A percentile compares a stretch with the other conserved stretches of the same genome.
These are phyloP conservation scores for Hygrophorus russula DNA, from an alignment of 768 basidiomycete species.

Conservation along the genomic window DNA sequence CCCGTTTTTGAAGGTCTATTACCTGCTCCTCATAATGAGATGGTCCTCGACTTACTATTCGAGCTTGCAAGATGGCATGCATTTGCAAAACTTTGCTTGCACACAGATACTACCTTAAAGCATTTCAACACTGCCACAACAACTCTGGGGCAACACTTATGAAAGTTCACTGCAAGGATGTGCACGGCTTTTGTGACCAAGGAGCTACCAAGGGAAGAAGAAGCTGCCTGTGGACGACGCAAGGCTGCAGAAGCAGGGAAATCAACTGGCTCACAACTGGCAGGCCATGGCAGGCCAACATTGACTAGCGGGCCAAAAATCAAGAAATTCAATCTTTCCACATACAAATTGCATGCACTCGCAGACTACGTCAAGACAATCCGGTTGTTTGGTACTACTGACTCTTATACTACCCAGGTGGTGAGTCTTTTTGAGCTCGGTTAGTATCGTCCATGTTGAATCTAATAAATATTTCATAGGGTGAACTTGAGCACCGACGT, in stretches of 20 bases:
- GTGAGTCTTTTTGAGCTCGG: background rate
- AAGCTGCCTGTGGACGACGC: no score
- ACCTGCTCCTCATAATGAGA: constrained; percentile 10
- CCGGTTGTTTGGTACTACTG: constrained; percentile 3
- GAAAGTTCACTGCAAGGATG: no score
- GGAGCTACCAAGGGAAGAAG: no score
- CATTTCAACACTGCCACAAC: constrained; percentile 11
- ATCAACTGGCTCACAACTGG: no score
- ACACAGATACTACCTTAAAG: constrained; percentile 10
- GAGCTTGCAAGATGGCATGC: constrained; percentile 6
- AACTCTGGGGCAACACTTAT: no score
- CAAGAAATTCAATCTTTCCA: background rate
- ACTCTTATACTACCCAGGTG: constrained; percentile 3
- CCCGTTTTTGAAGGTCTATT: constrained; percentile 18
- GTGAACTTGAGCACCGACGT: constrained; percentile 21
- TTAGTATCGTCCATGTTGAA: background rate
- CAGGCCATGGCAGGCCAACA: constrained; percentile 7
- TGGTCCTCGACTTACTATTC: constrained; percentile 10
- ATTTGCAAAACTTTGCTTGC: constrained; percentile 14
- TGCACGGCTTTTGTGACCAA: no score
- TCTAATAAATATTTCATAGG: no score
- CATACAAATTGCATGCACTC: constrained; percentile 4
- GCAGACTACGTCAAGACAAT: constrained; percentile 1
- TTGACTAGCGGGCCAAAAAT: no score
- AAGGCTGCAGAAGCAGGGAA: no score